Evolutionary conservation across 2,329 filamentous ascomycete species (phyloP), one percentile per base, ranked within the genome.

Genomic region (Neopestalotiopsis sp.): DNA sequence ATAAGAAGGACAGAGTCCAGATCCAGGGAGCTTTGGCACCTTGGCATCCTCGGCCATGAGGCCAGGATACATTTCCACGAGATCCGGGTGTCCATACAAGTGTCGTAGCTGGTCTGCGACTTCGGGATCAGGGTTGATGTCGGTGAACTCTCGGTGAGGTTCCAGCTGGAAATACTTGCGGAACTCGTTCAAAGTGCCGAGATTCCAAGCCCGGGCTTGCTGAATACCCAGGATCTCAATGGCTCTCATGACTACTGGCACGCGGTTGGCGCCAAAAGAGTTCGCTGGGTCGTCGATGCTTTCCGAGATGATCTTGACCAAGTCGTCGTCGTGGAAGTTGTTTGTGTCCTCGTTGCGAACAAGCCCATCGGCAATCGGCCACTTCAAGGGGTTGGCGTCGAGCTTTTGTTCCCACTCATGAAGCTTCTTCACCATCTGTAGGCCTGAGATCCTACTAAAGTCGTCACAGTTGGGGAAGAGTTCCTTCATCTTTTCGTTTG

Each of bases 231-330:
- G 79, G 40, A 86, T 77, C 68, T 86, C 84, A 38, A 87, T 80
- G 17, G 82, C 77, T 65, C 82, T 83, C 73, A 86, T 72, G 17
- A 32, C 38, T 4, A 83, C 83, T 4, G 89, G 89, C 0, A 91
- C 84, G 73, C 87, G 88, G 10, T 84, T 84, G 1, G 89, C 86
- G 1, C 89, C 89, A 71, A 90, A 90, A 4, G 83, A 81, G 45
- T 88, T 88, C 1, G 88, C 87, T 40, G 86, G 86, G 68, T 91
- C 88, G 30, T 91, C 86, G 75, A 90, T 89, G n/a, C 85, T 82
- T 40, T 84, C 82, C 72, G 68, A 84, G 17, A 91, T 81, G 14
- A 64, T 45, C 38, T 64, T 49, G 24, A 64, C 61, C 14, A 64
- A 45, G 12, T 64, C 61, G 42, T 86, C 84, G 68, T 91, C 88